Evolutionary conservation across 805 yeast genomes (phyloP).

Genomic region (Phaffomyces antillensis): DNA sequence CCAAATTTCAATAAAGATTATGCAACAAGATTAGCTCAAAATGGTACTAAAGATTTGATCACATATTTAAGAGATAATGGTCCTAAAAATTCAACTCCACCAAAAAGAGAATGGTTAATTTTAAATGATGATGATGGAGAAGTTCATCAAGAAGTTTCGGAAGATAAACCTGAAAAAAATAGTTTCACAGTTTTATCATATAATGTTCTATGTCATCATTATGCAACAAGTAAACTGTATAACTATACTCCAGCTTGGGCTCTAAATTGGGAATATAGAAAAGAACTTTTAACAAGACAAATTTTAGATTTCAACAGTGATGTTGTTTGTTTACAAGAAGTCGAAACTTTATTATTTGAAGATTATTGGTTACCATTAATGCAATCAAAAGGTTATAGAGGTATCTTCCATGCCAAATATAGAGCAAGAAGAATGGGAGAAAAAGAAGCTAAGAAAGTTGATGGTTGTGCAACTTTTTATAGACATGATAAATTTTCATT

Average conservation of each 20-base stretch:
- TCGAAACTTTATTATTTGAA: constrained; percentile 78
- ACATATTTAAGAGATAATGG: constrained; percentile 76
- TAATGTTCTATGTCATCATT: constrained; percentile 91
- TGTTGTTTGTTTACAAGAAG: constrained; percentile 89
- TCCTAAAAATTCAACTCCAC: constrained; percentile 57
- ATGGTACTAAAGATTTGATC: constrained; percentile 80
- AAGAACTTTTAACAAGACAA: constrained; percentile 68
- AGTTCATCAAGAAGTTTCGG: constrained; percentile 22
- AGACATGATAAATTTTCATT: constrained; percentile 62
- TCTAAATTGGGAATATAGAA: constrained; percentile 84
- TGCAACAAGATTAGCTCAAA: constrained; percentile 63
- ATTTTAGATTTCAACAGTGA: constrained; percentile 61
- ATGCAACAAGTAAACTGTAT: constrained; percentile 87
- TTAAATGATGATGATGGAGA: constrained; percentile 72
- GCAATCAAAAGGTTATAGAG: constrained; percentile 68
- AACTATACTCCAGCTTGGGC: constrained; percentile 98
- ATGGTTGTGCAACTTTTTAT: constrained; percentile 96
- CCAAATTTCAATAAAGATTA: constrained; percentile 56
- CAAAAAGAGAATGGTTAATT: constrained; percentile 77
- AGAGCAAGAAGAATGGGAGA: constrained; percentile 87
- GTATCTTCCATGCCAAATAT: constrained; percentile 78
- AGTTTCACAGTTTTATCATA: constrained; percentile 76
- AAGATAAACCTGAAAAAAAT: constrained; percentile 26
- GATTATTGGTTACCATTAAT: constrained; percentile 80
- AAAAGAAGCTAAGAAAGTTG: constrained; percentile 80